Percentiles rank a stretch among this genome's conserved stretches.
phyloP scores from a whole-genome alignment of 192 early-diverging fungal genomes.

The Powellomyces hirtus region DNA sequence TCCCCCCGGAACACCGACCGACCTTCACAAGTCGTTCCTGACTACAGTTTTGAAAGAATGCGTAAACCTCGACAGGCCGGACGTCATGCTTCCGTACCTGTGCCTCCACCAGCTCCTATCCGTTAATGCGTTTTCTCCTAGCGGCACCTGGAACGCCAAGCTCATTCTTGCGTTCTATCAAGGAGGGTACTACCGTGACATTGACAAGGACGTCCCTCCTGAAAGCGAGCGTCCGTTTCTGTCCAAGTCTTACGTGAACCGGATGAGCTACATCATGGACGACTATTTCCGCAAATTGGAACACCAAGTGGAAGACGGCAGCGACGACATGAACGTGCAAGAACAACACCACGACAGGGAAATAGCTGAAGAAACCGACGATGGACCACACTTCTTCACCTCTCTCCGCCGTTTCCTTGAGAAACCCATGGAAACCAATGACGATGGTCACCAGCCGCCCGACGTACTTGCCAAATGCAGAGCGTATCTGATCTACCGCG shows the following conservation, averaged over 20 bases:
- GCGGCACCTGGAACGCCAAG: conserved; percentile 4
- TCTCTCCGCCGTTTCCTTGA: neutral
- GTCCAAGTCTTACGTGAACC: neutral
- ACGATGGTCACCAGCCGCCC: too few species aligned
- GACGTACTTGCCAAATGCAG: too few species aligned
- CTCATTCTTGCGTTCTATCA: conserved; percentile 15
- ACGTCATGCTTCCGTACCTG: conserved; percentile 46
- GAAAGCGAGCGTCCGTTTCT: neutral
- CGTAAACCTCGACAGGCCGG: conserved; percentile 48
- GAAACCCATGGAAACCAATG: too few species aligned
- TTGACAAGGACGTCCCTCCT: neutral
- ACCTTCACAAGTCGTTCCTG: conserved; percentile 1
- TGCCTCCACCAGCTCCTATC: conserved; percentile 38
- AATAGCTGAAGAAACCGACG: neutral
- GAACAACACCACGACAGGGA: neutral
- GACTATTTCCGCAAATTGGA: neutral
- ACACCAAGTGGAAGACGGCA: neutral
- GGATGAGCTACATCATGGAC: neutral
- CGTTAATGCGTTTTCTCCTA: neutral
- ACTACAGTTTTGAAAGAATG: conserved; percentile 51
- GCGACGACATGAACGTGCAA: neutral
- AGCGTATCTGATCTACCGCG: neutral
- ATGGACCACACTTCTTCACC: neutral
- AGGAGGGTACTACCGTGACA: neutral
- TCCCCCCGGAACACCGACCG: too few species aligned